phyloP scores from a whole-genome alignment of 2,329 filamentous ascomycete genomes.

The Ophiostoma perfectum region DNA sequence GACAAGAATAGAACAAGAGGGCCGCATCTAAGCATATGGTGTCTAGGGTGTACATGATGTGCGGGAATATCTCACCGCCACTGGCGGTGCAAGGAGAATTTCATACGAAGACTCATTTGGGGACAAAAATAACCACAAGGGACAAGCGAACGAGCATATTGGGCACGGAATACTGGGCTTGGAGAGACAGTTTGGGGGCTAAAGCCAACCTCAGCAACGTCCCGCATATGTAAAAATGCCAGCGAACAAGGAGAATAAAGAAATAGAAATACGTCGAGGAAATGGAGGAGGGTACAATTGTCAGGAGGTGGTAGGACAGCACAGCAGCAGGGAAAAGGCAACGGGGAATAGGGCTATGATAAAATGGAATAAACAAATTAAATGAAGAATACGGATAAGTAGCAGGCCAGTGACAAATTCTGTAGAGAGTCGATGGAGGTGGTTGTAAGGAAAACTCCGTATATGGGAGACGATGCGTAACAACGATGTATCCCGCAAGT shows the following conservation, averaged over 20 bases:
- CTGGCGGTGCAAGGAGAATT: background rate
- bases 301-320: no score
- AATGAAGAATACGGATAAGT: background rate
- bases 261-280: background rate
- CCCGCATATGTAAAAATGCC: slow-evolving; percentile 12
- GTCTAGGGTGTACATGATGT: background rate
- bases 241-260: background rate
- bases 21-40: background rate
- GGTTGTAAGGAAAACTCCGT: background rate
- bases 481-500: no score
- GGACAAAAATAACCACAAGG: background rate
- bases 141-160: background rate
- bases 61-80: background rate
- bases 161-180: background rate
- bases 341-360: background rate
- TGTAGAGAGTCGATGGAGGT: background rate
- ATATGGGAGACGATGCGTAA: no score
- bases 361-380: background rate
- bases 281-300: no score
- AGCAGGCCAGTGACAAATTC: background rate
- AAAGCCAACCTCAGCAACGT: background rate
- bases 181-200: background rate
- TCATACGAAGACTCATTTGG: background rate
- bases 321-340: background rate
- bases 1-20: background rate